Conservation (phyloP, 169 alveolate genomes). For the Plasmodium coatneyi region DNA sequence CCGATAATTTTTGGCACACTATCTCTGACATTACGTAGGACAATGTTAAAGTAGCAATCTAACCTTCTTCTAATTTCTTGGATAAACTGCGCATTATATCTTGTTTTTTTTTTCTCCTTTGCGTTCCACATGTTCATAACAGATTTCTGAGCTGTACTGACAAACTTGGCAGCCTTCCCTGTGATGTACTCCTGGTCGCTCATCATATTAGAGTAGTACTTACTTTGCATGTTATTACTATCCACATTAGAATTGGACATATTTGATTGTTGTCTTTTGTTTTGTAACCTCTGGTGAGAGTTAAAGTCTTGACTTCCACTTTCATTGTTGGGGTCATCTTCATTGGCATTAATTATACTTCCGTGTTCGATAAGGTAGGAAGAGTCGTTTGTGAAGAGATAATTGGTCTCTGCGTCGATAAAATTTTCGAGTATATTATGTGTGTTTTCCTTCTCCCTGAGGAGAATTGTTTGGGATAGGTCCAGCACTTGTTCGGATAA, state of each 20-base stretch:
- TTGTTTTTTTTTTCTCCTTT: constrained; percentile 82
- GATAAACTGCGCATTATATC: constrained; percentile 89
- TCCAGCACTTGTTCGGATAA: constrained; percentile 92
- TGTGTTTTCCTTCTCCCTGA: constrained; percentile 92
- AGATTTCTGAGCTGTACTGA: constrained; percentile 77
- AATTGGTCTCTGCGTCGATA: constrained; percentile 93
- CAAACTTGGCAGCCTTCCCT: constrained; percentile 82
- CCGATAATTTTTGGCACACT: constrained; percentile 97
- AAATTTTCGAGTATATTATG: constrained; percentile 89
- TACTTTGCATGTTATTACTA: constrained; percentile 1
- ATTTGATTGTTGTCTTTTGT: constrained; percentile 47
- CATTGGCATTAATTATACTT: constrained; percentile 77
- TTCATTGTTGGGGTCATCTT: constrained; percentile 73
- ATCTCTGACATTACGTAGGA: constrained; percentile 96
- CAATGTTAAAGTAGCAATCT: constrained; percentile 95
- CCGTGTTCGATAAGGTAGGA: constrained; percentile 90
- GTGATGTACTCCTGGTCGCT: constrained; percentile 66
- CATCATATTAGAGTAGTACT: constrained; percentile 40
- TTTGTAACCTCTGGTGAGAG: neutral
- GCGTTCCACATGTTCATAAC: constrained; percentile 78
- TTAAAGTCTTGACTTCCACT: constrained; percentile 8
- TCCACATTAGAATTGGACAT: constrained; percentile 14
- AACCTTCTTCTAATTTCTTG: constrained; percentile 95
- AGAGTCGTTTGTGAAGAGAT: constrained; percentile 95
- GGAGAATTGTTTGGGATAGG: constrained; percentile 87